Percentiles rank a stretch among this genome's conserved stretches.
Conservation (phyloP, 164 flowering plant species). For the Vitis rupestris region DNA sequence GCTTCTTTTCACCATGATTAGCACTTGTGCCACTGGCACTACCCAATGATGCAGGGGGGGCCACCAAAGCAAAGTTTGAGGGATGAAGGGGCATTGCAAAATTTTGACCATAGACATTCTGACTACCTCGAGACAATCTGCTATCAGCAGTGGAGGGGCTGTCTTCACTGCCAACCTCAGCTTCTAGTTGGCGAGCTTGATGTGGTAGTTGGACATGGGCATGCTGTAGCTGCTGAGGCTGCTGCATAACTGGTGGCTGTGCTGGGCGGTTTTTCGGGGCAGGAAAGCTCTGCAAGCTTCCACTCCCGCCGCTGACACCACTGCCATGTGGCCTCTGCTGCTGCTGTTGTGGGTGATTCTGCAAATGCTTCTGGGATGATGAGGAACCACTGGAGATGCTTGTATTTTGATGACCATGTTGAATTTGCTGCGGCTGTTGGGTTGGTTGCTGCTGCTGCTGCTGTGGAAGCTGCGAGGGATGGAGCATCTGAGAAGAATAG, state of each 20-base stretch:
- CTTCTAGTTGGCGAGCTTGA: conserved; percentile 52
- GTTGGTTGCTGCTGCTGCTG: conserved; percentile 31
- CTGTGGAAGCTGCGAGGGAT: conserved; percentile 80
- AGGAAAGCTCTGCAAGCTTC: conserved; percentile 48
- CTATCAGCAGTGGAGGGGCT: conserved; percentile 76
- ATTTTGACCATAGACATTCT: conserved; percentile 60
- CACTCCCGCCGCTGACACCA: conserved; percentile 36
- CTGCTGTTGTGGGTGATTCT: conserved; percentile 24
- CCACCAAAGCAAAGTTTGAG: conserved; percentile 66
- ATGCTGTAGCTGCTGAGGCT: conserved; percentile 34
- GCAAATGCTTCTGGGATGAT: conserved; percentile 81
- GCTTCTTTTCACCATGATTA: conserved; percentile 48
- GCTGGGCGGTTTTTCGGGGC: conserved; percentile 40
- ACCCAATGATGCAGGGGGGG: conserved; percentile 36
- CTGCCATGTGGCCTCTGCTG: conserved; percentile 54
- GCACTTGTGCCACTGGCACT: conserved; percentile 24
- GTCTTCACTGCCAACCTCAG: conserved; percentile 59
- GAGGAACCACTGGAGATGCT: conserved; percentile 75
- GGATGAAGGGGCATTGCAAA: conserved; percentile 59
- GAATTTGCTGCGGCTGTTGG: conserved; percentile 49
- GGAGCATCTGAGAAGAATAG: conserved; percentile 89
- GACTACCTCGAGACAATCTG: conserved; percentile 49
- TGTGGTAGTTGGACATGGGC: conserved; percentile 28
- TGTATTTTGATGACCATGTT: conserved; percentile 55
- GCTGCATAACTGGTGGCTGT: conserved; percentile 42